Base-by-base conservation (phyloP, 805 yeast species). In the Pichia thaimueangensis region DNA sequence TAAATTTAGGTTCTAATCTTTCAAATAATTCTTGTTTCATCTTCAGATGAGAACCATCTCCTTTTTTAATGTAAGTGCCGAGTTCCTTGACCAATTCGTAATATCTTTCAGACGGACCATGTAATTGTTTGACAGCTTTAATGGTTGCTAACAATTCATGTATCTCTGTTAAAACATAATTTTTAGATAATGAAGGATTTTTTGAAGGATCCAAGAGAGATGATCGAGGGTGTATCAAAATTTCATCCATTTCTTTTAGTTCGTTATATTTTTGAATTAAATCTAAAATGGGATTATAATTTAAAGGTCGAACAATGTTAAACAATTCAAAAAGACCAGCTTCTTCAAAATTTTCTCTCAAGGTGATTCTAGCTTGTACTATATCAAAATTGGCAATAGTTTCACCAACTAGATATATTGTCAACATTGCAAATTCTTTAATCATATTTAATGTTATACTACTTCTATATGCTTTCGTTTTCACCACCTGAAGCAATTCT, bases 371-470 rank as follows among this genome's bases (percentile, higher is more conserved):
- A 38, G 68, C 74, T 12, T 56, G 37, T 1, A 43, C 22, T 13
- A 47, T 49, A 3, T 47, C 49, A 37, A 52, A 51, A 10, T 75
- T 77, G 49, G 67, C 72, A 12, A 77, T 69, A 16, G 89, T 68
- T 1, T 87, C 78, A 51, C 80, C 79, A 27, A 87, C 67, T 32
- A 91, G 68, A 30, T 85, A 72, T 68, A 87, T 67, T 0, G 94
- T 79, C 3, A 85, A 70, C 38, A 82, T 63, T 13, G 83, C 72
- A 59, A 85, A 89, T 43, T 88, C 95, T 34, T 50, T 46, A 12
- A 54, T 41, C 2, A 48, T 41, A 15, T 27, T 16, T 19, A 16
- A 8, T 10, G 32, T 9, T 10, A 2, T 15, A 4, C 19, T 15
- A 17, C 24, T 17, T 4, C 8, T 28, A 15, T 12, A 21, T 9